phyloP scores from a whole-genome alignment of 1,284 basidiomycete genomes.

The Gymnopus androsaceus region DNA sequence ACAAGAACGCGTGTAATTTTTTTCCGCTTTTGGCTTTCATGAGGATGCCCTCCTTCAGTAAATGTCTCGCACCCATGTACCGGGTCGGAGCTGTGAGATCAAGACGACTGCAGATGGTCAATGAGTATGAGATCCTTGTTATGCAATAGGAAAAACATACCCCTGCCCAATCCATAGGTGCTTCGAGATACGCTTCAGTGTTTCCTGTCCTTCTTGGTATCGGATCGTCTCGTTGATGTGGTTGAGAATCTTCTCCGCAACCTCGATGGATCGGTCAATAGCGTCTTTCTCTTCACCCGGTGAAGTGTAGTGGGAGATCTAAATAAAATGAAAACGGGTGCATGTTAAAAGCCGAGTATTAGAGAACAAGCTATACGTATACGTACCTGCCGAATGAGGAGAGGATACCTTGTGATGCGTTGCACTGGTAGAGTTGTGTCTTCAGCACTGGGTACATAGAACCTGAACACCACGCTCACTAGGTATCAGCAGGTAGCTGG shows the following conservation, averaged over 20 bases:
- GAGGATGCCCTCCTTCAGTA: conserved; percentile 81
- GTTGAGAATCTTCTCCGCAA: conserved; percentile 73
- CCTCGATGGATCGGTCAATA: conserved; percentile 60
- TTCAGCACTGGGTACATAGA: background rate
- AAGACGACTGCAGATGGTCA: conserved; percentile 55
- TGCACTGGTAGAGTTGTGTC: conserved; percentile 69
- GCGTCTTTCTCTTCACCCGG: conserved; percentile 54
- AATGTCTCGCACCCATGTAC: conserved; percentile 70
- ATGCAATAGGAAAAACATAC: conserved; percentile 41
- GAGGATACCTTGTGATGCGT: conserved; percentile 89
- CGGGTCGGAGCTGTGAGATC: conserved; percentile 90
- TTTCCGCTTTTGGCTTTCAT: conserved; percentile 84
- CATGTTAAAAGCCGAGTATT: background rate
- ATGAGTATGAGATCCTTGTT: background rate
- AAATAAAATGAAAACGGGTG: background rate
- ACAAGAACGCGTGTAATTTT: conserved; percentile 76
- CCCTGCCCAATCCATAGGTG: conserved; percentile 87
- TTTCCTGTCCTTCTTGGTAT: conserved; percentile 78
- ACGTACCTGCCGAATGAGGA: conserved; percentile 77
- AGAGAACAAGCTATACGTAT: background rate
- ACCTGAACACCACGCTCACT: conserved; percentile 58
- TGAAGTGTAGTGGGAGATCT: conserved; percentile 84
- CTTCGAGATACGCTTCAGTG: conserved; percentile 72
- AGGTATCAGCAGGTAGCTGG: conserved; percentile 87
- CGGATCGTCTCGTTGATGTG: conserved; percentile 90